Base-by-base conservation (phyloP, 2,329 filamentous ascomycete genomes). In the Tolypocladium tropicale region DNA sequence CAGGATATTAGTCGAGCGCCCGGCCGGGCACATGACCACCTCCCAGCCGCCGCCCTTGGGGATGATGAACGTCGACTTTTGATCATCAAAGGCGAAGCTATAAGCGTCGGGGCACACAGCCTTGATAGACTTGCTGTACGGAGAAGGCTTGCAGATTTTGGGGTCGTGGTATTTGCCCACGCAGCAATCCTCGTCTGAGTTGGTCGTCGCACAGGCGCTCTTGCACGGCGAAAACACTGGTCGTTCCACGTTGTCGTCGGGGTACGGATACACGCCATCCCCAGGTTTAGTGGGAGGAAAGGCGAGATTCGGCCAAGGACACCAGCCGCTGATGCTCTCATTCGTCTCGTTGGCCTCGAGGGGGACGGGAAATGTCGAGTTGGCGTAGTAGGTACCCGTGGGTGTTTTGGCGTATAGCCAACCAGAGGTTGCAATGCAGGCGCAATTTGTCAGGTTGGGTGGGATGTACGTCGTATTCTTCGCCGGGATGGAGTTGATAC, bases 21-120 rank as follows among this genome's bases (percentile, higher is more conserved):
- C 81, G 14, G 65, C 66, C 1, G 90, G 90, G 68, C 90, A 94
- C 68, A 94, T 89, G 11, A 88, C 78, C 16, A 94, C 78, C 68
- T 92, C 83, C 76, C 88, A 94, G 0, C 88, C 88, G 25, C 86
- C 88, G 21, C 89, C 89, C 12, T 70, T 76, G 2, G 83, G 82
- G 37, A 85, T 75, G 62, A 83, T 82, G 62, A 85, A 86, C 0
- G 82, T 85, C 18, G 78, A 81, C 33, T 74, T 73, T 58, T 75
- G 72, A 64, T 84, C 80, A 61, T 83, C 79, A 68, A 82, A 83
- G 53, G 87, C 85, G 68, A 82, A 95, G 65, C 86, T 90, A 72
- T 94, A 95, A 3, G 89, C 89, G 70, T 95, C 90, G 1, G 90
- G 89, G 67, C 90, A 95, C 14, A 93, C 79, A 4, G 72, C 73